Evolutionary conservation across 345 rosid species (phyloP), one percentile per base, ranked within the genome.

Genomic region (Ailanthus altissimus): DNA sequence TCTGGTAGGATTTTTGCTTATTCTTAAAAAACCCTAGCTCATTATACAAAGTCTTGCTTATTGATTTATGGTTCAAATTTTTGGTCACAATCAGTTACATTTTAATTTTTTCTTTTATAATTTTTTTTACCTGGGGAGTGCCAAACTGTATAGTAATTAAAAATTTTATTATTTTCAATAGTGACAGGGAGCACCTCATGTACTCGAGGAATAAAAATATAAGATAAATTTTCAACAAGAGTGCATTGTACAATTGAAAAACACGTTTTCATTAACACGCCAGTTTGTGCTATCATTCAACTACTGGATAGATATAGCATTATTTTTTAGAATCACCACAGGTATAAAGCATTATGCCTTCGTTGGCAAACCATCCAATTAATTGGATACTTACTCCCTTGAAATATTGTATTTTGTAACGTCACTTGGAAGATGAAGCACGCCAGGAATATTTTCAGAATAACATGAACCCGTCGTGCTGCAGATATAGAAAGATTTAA

Each of bases 1-100:
- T 69, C 8, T 89, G 45, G 64, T 87, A 14, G 97, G 97, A 28
- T 80, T 72, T 62, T 20, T 94, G 75, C 75, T 89, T 36, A 46
- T 85, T 73, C 77, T 64, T 21, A 81, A 63, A 67, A 74, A 81
- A 73, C 75, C 78, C 71, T 77, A 70, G 80, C 25, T 50, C 26
- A 45, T 5, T 9, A 64, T 26, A 38, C 42, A 64, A 46, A 32
- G 11, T 49, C 60, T 58, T 64, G 42, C 14, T 45, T 54, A 20
- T 42, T 25, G 32, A 26, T 54, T 15, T 36, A 61, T 23, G 3
- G n/a, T n/a, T 74, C 26, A 25, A 25, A 1, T 45, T 61, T 73
- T 60, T 53, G 5, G 45, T 51, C 18, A 5, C 14, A 9, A n/a
- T 63, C 4, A 62, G 45, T 5, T 42, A 32, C 20, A 16, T 21